Conservation (phyloP, 441 rosid species). For the Pelargonium myrrhifolium region DNA sequence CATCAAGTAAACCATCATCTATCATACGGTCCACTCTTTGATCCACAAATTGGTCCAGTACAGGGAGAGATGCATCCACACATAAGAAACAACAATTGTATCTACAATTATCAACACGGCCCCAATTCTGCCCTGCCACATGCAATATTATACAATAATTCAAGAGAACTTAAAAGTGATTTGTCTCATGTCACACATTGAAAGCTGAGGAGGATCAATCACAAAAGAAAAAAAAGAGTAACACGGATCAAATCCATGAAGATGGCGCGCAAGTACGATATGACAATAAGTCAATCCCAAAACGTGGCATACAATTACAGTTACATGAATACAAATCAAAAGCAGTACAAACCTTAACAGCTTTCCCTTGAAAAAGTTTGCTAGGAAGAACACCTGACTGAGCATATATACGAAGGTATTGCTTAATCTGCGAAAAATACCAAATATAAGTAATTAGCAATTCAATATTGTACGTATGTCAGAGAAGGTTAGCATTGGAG, state of each 20-base stretch:
- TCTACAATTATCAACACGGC: constrained; percentile 46
- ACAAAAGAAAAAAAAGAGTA: not conserved
- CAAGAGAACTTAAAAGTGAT: constrained; percentile 13
- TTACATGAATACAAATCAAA: constrained; percentile 6
- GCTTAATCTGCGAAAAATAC: constrained; percentile 52
- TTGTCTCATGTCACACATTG: constrained; percentile 6
- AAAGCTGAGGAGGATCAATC: not conserved
- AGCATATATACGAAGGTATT: constrained; percentile 58
- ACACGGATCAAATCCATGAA: not conserved
- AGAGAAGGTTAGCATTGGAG: not conserved
- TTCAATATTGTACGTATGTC: not conserved
- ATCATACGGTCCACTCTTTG: constrained; percentile 82
- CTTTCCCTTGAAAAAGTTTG: constrained; percentile 56
- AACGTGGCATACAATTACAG: not conserved
- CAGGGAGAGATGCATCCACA: constrained; percentile 51
- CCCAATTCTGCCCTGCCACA: constrained; percentile 97
- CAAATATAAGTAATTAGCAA: not conserved
- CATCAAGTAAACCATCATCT: constrained; percentile 61
- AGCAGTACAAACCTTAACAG: constrained; percentile 53
- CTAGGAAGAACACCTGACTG: constrained; percentile 67
- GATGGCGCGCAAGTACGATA: not conserved
- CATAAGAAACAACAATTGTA: constrained; percentile 69
- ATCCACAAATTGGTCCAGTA: constrained; percentile 64
- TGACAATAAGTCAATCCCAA: not conserved
- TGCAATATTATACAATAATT: constrained; percentile 22